These are phyloP conservation scores for Talaromyces trachyspermus DNA, from an alignment of 495 filamentous ascomycete species.

Conservation along the genomic window DNA sequence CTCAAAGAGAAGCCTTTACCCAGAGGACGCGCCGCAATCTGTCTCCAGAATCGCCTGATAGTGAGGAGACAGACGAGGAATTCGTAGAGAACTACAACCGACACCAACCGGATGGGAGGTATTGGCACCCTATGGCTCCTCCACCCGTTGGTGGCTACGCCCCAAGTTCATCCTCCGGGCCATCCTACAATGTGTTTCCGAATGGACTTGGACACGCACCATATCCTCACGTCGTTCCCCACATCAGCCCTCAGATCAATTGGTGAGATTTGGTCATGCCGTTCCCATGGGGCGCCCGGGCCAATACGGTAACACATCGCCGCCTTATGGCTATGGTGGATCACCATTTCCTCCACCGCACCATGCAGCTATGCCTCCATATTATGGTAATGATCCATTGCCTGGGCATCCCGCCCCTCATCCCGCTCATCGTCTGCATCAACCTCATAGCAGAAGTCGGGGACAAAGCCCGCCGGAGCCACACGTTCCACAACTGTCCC, in stretches of 20 bases:
- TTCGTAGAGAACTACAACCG: constrained; percentile 30
- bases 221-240: constrained; percentile 18
- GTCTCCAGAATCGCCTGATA: constrained; percentile 46
- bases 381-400: constrained; percentile 28
- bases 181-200: constrained; percentile 28
- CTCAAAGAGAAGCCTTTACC: constrained; percentile 29
- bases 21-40: constrained; percentile 38
- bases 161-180: constrained; percentile 39
- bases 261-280: constrained; percentile 32
- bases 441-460: constrained; percentile 22
- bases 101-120: constrained; percentile 26
- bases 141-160: constrained; percentile 33
- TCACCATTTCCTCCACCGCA: constrained; percentile 30
- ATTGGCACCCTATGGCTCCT: constrained; percentile 29
- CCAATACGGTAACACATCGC: constrained; percentile 27
- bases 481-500: constrained; percentile 23
- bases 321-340: constrained; percentile 24
- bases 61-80: constrained; percentile 48
- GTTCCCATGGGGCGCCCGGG: constrained; percentile 25
- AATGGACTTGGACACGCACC: constrained; percentile 14
- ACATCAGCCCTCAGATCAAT: constrained; percentile 31
- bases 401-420: constrained; percentile 14
- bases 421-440: constrained; percentile 18
- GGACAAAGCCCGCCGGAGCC: constrained; percentile 21
- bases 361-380: constrained; percentile 26